Percentiles rank a stretch among this genome's conserved stretches.
Conservation (phyloP, 2,329 filamentous ascomycete species). For the Apiospora arundinis region DNA sequence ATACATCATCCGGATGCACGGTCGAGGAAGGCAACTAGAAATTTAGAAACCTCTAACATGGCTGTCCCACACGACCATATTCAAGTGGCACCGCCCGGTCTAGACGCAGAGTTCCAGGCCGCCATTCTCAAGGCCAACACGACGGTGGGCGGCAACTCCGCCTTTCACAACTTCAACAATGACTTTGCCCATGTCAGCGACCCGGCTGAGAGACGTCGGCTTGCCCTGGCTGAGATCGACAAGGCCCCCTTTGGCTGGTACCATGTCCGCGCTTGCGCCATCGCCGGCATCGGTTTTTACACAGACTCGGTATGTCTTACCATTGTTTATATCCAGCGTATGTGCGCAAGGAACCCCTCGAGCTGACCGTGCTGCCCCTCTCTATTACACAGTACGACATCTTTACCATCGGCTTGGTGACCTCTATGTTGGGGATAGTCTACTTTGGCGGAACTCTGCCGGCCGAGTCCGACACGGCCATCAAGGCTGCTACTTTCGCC, state of each 20-base stretch:
- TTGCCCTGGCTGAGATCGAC: conserved; percentile 79
- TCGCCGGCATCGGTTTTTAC: conserved; percentile 86
- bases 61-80: not conserved
- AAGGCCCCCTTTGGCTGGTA: conserved; percentile 81
- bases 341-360: not conserved
- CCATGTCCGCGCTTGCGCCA: conserved; percentile 72
- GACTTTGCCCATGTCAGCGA: conserved; percentile 67
- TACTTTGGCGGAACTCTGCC: conserved; percentile 72
- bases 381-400: conserved; percentile 64
- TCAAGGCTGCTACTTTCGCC: conserved; percentile 81
- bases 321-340: not conserved
- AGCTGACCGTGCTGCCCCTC: not conserved
- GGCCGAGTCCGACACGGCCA: conserved; percentile 71
- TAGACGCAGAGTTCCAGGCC: not conserved
- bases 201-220: conserved; percentile 75
- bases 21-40: not conserved
- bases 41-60: not conserved
- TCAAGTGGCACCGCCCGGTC: not conserved
- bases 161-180: conserved; percentile 73
- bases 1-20: not conserved
- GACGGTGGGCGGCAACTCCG: conserved; percentile 63
- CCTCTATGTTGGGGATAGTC: conserved; percentile 76
- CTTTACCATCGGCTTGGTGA: conserved; percentile 74
- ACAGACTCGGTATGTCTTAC: conserved; percentile 63
- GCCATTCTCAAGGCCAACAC: conserved; percentile 34